Percentiles rank a stretch among this genome's conserved stretches.
phyloP scores from a whole-genome alignment of 1,284 basidiomycete species.

The Cronartium quercuum region DNA sequence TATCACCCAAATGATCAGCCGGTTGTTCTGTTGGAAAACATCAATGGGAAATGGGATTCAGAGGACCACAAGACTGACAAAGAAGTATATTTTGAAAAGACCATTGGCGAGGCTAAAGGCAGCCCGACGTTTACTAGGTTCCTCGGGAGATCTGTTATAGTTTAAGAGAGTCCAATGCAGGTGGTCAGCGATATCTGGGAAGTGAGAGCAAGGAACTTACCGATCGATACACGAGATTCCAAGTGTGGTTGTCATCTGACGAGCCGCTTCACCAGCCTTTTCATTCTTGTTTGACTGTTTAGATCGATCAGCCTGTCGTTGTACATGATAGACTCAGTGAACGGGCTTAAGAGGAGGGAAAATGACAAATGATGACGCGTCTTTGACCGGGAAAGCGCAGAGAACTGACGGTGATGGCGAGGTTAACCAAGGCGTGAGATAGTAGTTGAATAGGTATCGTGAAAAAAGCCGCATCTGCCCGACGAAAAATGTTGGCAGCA shows the following conservation, averaged over 20 bases:
- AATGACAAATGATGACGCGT: background rate
- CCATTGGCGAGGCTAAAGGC: conserved; percentile 46
- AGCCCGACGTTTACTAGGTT: conserved; percentile 44
- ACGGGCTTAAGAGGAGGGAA: background rate
- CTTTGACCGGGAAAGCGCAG: background rate
- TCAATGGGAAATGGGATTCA: background rate
- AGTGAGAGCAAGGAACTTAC: conserved; percentile 11
- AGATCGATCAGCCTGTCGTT: conserved; percentile 41
- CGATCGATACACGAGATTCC: conserved; percentile 44
- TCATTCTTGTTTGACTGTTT: conserved; percentile 43
- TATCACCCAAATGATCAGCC: background rate
- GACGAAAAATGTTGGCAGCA: conserved; percentile 33
- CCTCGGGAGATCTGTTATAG: conserved; percentile 28
- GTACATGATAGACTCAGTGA: background rate
- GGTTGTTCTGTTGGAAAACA: background rate
- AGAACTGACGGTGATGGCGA: conserved; percentile 22
- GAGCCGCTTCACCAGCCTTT: conserved; percentile 43
- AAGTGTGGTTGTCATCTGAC: conserved; percentile 43
- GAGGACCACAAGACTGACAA: conserved; percentile 37
- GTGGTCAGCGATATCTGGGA: background rate
- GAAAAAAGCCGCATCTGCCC: conserved; percentile 28
- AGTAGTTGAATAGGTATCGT: conserved; percentile 20
- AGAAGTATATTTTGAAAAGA: conserved; percentile 46
- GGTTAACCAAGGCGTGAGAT: conserved; percentile 20
- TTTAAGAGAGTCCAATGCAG: conserved; percentile 5